phyloP scores from a whole-genome alignment of 257 asterid genomes.

The Solanum rostratum region DNA sequence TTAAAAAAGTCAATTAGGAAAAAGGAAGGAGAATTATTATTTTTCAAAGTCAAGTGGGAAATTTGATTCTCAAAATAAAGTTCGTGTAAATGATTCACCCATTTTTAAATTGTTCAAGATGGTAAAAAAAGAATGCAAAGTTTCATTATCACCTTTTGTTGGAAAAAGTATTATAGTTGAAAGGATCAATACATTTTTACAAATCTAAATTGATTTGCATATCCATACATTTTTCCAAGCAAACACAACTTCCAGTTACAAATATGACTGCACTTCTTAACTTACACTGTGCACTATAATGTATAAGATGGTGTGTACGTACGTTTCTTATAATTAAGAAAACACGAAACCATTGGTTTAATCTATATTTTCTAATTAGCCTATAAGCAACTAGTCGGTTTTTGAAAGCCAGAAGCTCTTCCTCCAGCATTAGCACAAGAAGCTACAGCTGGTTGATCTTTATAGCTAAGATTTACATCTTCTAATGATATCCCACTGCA shows the following conservation, averaged over 20 bases:
- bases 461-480: background rate
- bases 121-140: no score
- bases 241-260: background rate
- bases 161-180: background rate
- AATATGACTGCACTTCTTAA: background rate
- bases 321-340: background rate
- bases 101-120: no score
- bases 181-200: background rate
- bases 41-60: no score
- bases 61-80: no score
- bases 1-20: no score
- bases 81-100: no score
- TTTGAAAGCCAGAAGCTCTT: background rate
- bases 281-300: background rate
- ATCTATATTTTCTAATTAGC: background rate
- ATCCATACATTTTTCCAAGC: background rate
- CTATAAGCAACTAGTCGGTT: background rate
- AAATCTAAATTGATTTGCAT: background rate
- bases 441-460: background rate
- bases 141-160: no score
- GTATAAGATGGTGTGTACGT: background rate
- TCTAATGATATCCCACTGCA: background rate
- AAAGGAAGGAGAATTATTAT: no score
- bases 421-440: background rate
- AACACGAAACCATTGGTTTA: background rate